Conservation (phyloP, 768 basidiomycete genomes). For the Leccinum barrowsii region DNA sequence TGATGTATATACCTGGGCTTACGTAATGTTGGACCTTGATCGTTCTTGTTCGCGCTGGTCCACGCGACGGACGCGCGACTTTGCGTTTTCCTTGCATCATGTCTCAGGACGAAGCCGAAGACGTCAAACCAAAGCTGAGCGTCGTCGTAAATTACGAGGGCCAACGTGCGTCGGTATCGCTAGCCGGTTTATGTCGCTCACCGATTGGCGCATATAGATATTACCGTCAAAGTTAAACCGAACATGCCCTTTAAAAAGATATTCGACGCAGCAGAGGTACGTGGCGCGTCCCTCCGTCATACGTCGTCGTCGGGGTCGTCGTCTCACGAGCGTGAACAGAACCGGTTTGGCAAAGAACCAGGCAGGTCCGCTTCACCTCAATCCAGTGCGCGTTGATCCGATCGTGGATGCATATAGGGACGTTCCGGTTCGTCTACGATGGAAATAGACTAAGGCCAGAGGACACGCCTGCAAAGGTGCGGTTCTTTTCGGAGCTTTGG, state of each 20-base stretch:
- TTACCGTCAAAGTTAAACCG: conserved; percentile 64
- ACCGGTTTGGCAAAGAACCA: conserved; percentile 55
- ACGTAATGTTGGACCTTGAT: conserved; percentile 14
- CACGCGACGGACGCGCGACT: conserved; percentile 8
- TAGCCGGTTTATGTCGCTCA: not conserved
- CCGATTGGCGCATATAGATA: conserved; percentile 42
- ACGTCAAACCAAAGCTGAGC: conserved; percentile 71
- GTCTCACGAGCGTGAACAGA: conserved; percentile 32
- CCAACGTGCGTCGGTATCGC: conserved; percentile 37
- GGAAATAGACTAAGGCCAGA: conserved; percentile 46
- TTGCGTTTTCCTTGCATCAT: conserved; percentile 11
- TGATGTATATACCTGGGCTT: conserved; percentile 23
- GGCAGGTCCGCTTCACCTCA: conserved; percentile 33
- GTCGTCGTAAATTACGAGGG: conserved; percentile 56
- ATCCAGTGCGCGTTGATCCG: not conserved
- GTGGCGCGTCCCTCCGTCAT: conserved; percentile 12
- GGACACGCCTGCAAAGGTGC: conserved; percentile 54
- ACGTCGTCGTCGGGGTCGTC: not conserved
- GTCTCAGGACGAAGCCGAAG: conserved; percentile 36
- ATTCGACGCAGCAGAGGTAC: conserved; percentile 64
- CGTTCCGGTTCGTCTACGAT: conserved; percentile 59
- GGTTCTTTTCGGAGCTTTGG: conserved; percentile 11
- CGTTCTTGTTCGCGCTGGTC: conserved; percentile 14
- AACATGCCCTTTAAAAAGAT: conserved; percentile 65
- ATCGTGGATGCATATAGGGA: conserved; percentile 37